Evolutionary conservation across 1,284 basidiomycete species (phyloP).

Genomic region (Leccinum ponderosum): DNA sequence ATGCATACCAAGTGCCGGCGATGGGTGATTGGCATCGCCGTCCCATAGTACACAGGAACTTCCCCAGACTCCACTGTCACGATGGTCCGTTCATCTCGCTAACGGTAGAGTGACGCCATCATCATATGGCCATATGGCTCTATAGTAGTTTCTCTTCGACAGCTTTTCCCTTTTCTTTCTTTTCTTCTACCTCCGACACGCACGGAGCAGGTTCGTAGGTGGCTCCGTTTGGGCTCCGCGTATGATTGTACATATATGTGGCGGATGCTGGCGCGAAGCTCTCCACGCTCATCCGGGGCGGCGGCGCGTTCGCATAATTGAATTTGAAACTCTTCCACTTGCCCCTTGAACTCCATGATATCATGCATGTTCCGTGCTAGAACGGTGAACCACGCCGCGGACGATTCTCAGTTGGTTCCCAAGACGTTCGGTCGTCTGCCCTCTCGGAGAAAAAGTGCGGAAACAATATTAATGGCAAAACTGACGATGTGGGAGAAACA

Average conservation of each 20-base stretch:
- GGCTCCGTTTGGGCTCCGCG: not conserved
- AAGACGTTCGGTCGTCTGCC: not conserved
- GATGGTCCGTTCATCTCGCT: slow-evolving; percentile 11
- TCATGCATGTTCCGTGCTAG: slow-evolving; percentile 2
- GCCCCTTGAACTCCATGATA: not conserved
- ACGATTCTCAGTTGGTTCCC: slow-evolving; percentile 6
- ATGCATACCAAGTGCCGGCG: not conserved
- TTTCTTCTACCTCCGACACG: slow-evolving; percentile 1
- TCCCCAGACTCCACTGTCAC: slow-evolving; percentile 1
- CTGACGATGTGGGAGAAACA: slow-evolving; percentile 18
- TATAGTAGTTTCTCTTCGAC: not conserved
- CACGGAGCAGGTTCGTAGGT: slow-evolving; percentile 1
- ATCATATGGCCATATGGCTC: not conserved
- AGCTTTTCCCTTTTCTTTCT: not conserved
- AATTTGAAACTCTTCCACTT: not conserved
- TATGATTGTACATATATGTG: not conserved
- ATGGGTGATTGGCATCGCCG: not conserved
- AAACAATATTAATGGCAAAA: not conserved
- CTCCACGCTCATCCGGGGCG: not conserved
- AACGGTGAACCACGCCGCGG: slow-evolving; percentile 15
- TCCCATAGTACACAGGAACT: slow-evolving; percentile 2
- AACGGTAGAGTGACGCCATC: slow-evolving; percentile 14
- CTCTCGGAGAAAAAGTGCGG: not conserved
- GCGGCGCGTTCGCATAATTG: not conserved
- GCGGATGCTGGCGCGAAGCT: slow-evolving; percentile 16